Percentiles rank a stretch among this genome's conserved stretches.
phyloP scores from a whole-genome alignment of 106 monocot genomes.

The Xerophyta viscosa region DNA sequence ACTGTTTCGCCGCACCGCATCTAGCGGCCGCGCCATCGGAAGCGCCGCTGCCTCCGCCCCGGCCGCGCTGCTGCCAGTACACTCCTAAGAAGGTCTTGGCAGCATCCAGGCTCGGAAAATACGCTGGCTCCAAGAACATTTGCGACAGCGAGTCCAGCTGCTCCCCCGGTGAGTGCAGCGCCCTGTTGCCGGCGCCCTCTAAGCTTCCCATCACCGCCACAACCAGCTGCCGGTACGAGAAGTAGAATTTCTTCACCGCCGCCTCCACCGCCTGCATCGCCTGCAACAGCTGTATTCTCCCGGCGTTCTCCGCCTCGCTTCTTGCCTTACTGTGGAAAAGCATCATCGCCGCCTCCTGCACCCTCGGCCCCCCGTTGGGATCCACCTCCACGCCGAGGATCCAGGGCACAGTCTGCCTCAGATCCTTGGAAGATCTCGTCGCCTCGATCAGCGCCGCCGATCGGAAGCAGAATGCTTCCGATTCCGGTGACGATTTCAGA shows the following conservation, averaged over 20 bases:
- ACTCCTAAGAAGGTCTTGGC: slow-evolving; percentile 84
- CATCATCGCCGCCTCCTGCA: slow-evolving; percentile 79
- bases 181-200: slow-evolving; percentile 44
- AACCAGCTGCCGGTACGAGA: slow-evolving; percentile 56
- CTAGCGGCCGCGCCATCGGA: too few species aligned
- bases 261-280: slow-evolving; percentile 69
- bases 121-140: slow-evolving; percentile 70
- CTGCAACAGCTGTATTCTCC: slow-evolving; percentile 63
- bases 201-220: slow-evolving; percentile 61
- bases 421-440: slow-evolving; percentile 31
- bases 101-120: slow-evolving; percentile 79
- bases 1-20: too few species aligned
- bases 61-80: slow-evolving; percentile 53
- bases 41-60: too few species aligned
- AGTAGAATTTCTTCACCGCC: slow-evolving; percentile 74
- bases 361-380: slow-evolving; percentile 68
- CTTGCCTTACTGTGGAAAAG: slow-evolving; percentile 40
- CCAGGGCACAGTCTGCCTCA: slow-evolving; percentile 49
- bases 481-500: slow-evolving; percentile 19
- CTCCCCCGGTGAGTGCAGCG: too few species aligned
- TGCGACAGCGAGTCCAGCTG: slow-evolving; percentile 43
- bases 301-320: slow-evolving; percentile 20
- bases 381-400: slow-evolving; percentile 74
- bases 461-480: slow-evolving; percentile 44
- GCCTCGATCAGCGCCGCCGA: slow-evolving; percentile 42